Evolutionary conservation across 805 yeast genomes (phyloP), one percentile per base, ranked within the genome.

Genomic region (Wickerhamomyces canadensis): DNA sequence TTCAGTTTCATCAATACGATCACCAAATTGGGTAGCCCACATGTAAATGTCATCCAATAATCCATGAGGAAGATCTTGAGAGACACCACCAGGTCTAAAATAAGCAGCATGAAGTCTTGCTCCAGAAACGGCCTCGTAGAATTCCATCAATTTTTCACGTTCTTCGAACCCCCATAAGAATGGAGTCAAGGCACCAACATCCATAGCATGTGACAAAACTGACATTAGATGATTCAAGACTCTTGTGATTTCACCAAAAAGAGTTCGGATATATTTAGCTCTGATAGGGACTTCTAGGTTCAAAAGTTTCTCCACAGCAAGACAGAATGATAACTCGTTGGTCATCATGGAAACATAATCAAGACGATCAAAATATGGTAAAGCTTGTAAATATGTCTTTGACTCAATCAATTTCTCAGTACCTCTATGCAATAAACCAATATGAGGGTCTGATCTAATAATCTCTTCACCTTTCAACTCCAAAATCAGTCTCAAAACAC

Each of bases 11-110:
- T 86, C 95, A 49, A 86, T 65, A 68, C 95, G 78, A 67, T 86
- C 95, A 58, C 95, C 95, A 51, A 86, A 86, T 68, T 86, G 95
- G 18, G 95, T 86, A 39, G 95, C 94, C 95, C 95, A 86, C 91
- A 85, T 85, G 64, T 84, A 86, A 48, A 86, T 86, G 60, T 86
- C 95, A 62, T 86, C 95, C 52, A 86, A 73, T 55, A 86, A 61
- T 36, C 95, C 95, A 28, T 76, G 80, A 19, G 95, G 95, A 43
- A 86, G 63, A 65, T 86, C 95, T 64, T 83, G 94, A 16, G 91
- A 67, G 15, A 86, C 95, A 56, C 95, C 95, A 54, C 95, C 95
- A 38, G 95, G 95, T 67, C 95, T 76, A 44, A 84, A 80, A 52
- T 86, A 86, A 28, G 94, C 94, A 19, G 88, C 72, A 64, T 86